phyloP scores from a whole-genome alignment of 2,329 filamentous ascomycete species.

The Diaporthe vaccinii region DNA sequence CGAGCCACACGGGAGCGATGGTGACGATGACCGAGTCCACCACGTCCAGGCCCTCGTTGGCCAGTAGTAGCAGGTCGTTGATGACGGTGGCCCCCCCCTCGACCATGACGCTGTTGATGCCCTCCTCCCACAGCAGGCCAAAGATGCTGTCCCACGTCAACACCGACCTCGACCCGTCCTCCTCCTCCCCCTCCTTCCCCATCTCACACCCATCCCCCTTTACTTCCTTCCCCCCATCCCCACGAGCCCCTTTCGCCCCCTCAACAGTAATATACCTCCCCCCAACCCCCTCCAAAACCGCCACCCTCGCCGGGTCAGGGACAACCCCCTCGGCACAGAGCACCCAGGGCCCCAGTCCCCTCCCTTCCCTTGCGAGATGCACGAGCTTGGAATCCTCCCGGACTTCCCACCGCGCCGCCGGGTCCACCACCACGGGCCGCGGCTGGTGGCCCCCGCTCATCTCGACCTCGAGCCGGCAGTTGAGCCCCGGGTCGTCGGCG shows the following conservation, averaged over 20 bases:
- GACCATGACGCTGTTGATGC: constrained; percentile 86
- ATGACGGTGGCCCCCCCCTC: constrained; percentile 89
- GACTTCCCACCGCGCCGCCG: constrained; percentile 79
- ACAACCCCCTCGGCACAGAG: constrained; percentile 66
- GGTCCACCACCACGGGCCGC: constrained; percentile 86
- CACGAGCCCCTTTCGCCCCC: constrained; percentile 48
- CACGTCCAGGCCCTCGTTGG: constrained; percentile 64
- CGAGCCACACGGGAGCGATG: constrained; percentile 91
- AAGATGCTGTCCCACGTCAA: constrained; percentile 78
- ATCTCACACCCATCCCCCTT: constrained; percentile 40
- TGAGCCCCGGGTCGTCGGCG: constrained; percentile 87
- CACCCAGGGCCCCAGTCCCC: constrained; percentile 81
- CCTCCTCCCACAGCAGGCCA: constrained; percentile 66
- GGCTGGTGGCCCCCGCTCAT: constrained; percentile 72
- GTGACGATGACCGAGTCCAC: constrained; percentile 86
- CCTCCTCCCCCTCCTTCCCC: constrained; percentile 41
- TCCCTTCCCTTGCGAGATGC: constrained; percentile 71
- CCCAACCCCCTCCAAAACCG: constrained; percentile 62
- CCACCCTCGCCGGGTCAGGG: constrained; percentile 55
- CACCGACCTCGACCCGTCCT: constrained; percentile 54
- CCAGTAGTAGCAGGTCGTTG: constrained; percentile 79
- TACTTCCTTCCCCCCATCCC: constrained; percentile 50
- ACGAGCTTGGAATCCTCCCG: constrained; percentile 73
- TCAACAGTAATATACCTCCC: constrained; percentile 65
- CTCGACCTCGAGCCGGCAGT: constrained; percentile 78